phyloP scores from a whole-genome alignment of 2,329 filamentous ascomycete species.

The Parascedosporium putredinis region DNA sequence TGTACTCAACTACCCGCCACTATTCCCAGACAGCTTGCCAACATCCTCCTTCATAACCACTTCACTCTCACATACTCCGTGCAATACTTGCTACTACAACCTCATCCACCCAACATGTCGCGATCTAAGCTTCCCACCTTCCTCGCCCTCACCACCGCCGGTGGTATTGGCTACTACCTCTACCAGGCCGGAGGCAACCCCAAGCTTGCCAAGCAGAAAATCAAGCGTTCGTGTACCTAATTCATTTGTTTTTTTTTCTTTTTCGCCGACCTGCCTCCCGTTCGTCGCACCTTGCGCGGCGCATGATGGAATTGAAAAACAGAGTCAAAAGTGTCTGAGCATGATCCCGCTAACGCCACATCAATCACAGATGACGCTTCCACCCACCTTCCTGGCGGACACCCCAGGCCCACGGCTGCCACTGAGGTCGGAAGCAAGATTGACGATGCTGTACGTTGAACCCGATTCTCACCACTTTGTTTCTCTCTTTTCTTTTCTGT shows the following conservation, averaged over 20 bases:
- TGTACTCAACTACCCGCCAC: no score
- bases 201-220: constrained; percentile 71
- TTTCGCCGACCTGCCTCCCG: no score
- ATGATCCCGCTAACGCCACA: not conserved
- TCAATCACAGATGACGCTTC: constrained; percentile 54
- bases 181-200: constrained; percentile 76
- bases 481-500: no score
- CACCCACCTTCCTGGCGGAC: constrained; percentile 56
- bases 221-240: constrained; percentile 54
- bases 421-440: constrained; percentile 48
- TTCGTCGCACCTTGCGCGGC: no score
- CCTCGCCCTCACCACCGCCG: constrained; percentile 53
- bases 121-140: constrained; percentile 35
- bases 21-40: no score
- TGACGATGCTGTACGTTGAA: constrained; percentile 48
- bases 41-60: no score
- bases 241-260: no score
- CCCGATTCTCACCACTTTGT: constrained; percentile 24
- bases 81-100: no score
- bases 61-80: not conserved
- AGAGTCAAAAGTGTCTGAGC: not conserved
- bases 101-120: constrained; percentile 25
- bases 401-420: constrained; percentile 41
- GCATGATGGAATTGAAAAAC: not conserved
- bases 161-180: constrained; percentile 77